phyloP scores from a whole-genome alignment of 208 protist species.

The Lotmaria passim region DNA sequence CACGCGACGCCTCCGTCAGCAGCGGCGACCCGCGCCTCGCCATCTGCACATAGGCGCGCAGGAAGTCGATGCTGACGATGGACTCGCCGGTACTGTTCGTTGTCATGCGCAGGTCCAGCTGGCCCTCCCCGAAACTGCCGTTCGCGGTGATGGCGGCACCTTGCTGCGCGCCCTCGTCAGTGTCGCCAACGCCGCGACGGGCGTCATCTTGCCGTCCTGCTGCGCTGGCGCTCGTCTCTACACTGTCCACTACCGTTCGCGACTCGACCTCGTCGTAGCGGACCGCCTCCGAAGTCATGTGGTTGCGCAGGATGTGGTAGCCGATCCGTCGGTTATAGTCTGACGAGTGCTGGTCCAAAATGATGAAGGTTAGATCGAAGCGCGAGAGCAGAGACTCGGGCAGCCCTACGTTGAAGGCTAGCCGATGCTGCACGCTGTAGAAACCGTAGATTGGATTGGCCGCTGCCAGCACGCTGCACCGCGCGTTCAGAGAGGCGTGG shows the following conservation, averaged over 20 bases:
- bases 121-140: constrained; percentile 5
- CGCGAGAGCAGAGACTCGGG: constrained; percentile 99
- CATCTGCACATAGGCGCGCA: constrained; percentile 97
- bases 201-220: not conserved
- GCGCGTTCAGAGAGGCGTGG: constrained; percentile 98
- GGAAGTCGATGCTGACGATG: constrained; percentile 95
- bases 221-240: constrained; percentile 40
- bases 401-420: constrained; percentile 97
- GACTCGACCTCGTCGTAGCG: constrained; percentile 58
- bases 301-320: constrained; percentile 96
- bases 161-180: not conserved
- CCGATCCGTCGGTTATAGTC: constrained; percentile 94
- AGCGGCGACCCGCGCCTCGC: constrained; percentile 84
- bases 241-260: constrained; percentile 75
- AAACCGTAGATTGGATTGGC: constrained; percentile 99
- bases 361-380: constrained; percentile 99
- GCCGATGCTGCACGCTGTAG: constrained; percentile 93
- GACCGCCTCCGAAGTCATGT: constrained; percentile 82
- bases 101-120: constrained; percentile 72
- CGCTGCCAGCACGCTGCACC: constrained; percentile 98
- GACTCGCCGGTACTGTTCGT: constrained; percentile 85
- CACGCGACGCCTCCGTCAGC: constrained; percentile 86
- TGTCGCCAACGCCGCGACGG: not conserved
- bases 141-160: not conserved
- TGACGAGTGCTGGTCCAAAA: constrained; percentile 96